Percentiles rank a stretch among this genome's conserved stretches.
phyloP scores from a whole-genome alignment of 208 protist species.

The Trypanosomatidae sp. region DNA sequence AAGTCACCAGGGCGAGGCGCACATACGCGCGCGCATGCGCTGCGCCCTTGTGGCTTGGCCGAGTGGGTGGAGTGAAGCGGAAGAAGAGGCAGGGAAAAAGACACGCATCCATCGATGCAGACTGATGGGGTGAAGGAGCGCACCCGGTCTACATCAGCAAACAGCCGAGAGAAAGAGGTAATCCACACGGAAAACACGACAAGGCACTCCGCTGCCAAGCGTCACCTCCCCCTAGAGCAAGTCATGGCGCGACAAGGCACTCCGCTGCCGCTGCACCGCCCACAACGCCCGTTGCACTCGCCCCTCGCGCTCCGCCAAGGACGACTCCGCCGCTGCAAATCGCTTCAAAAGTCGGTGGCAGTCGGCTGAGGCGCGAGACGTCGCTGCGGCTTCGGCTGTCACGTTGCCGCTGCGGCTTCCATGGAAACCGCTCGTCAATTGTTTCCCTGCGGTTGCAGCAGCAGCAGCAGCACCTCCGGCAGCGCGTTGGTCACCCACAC shows the following conservation, averaged over 20 bases:
- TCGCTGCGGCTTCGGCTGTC: background rate
- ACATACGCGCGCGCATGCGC: background rate
- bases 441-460: background rate
- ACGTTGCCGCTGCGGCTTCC: background rate
- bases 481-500: background rate
- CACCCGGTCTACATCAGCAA: background rate
- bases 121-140: background rate
- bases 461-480: background rate
- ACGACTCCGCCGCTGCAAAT: constrained; percentile 30
- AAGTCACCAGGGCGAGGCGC: background rate
- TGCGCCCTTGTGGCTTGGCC: background rate
- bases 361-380: background rate
- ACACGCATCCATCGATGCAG: background rate
- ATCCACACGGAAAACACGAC: background rate
- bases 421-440: background rate
- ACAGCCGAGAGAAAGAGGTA: background rate
- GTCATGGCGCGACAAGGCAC: constrained; percentile 35
- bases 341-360: constrained; percentile 25
- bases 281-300: constrained; percentile 30
- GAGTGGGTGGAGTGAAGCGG: background rate
- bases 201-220: background rate
- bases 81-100: background rate
- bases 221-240: constrained; percentile 17
- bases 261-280: constrained; percentile 16
- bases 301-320: constrained; percentile 31